Evolutionary conservation across 2,329 filamentous ascomycete genomes (phyloP).

Genomic region (Penicillium italicum): DNA sequence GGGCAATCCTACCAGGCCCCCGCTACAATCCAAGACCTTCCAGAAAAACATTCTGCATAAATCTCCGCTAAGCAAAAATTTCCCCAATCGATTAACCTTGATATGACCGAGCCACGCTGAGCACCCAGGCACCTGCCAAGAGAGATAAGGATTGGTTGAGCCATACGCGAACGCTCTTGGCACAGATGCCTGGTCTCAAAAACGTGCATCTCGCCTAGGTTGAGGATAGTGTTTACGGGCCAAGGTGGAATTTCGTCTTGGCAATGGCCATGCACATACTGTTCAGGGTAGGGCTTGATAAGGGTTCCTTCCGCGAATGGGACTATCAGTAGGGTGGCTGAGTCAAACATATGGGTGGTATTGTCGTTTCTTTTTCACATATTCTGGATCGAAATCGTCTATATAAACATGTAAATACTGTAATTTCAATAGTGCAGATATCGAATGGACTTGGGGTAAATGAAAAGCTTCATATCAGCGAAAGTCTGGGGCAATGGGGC

Average conservation of each 20-base stretch:
- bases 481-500: neutral
- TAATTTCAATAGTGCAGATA: neutral
- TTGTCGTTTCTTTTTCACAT: neutral
- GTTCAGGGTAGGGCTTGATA: neutral
- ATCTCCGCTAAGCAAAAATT: neutral
- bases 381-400: neutral
- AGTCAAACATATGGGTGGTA: neutral
- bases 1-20: no score
- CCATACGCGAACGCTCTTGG: neutral
- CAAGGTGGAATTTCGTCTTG: neutral
- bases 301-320: neutral
- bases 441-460: neutral
- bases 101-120: neutral
- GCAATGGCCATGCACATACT: neutral
- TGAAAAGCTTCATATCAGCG: neutral
- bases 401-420: neutral
- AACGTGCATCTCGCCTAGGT: neutral
- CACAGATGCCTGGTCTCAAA: neutral
- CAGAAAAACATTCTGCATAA: neutral
- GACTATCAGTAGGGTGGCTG: neutral
- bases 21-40: neutral
- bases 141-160: conserved; percentile 6
- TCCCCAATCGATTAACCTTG: neutral
- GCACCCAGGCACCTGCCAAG: neutral
- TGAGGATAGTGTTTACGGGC: neutral